Base-by-base conservation (phyloP, 768 basidiomycete species). In the Phylloporus arenicola region DNA sequence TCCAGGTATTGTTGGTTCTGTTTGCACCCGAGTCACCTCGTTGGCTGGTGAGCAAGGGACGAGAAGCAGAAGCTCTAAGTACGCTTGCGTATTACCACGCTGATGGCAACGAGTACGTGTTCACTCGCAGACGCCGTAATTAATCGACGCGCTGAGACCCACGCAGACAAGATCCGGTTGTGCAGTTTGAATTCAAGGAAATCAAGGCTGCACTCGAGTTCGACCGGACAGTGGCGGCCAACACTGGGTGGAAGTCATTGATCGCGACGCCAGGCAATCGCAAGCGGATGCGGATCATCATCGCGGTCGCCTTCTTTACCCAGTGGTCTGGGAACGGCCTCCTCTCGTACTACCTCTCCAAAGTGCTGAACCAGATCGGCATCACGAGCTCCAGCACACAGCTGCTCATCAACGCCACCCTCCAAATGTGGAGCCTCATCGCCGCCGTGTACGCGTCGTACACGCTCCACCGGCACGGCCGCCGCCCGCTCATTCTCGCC, bases 21-120 rank as follows among this genome's bases (percentile, higher is more conserved):
- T 81, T 86, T 66, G 75, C 72, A 7, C 90, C 90, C 37, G 91
- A 93, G 66, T 87, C 85, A 3, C 92, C 92, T 34, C 82, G 91
- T 75, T 93, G 77, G 79, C 71, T 92, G 56, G 68, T 92, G 60
- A 80, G 74, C 69, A 88, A 86, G 67, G 89, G 89, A 42, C 77
- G 76, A 49, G 79, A 88, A 24, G 77, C 71, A 2, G 72, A 87
- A 61, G 92, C 90, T 3, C 69, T 86, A 38, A 64, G 73, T 35
- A 80, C 78, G 8, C 74, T 94, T 22, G 87, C 88, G 1, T 84
- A 88, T 64, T 91, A 92, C 65, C 91, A 94, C 59, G 86, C 88
- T 16, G 81, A 87, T 60, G 81, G 87, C 49, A 79, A 92, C 50
- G 72, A 74, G 78, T 79, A 53, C 47, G 73, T 56, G 19, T 41